A percentile compares a stretch with the other conserved stretches of the same genome.
phyloP scores from a whole-genome alignment of 306 rosid species.

The Sindora glabra region DNA sequence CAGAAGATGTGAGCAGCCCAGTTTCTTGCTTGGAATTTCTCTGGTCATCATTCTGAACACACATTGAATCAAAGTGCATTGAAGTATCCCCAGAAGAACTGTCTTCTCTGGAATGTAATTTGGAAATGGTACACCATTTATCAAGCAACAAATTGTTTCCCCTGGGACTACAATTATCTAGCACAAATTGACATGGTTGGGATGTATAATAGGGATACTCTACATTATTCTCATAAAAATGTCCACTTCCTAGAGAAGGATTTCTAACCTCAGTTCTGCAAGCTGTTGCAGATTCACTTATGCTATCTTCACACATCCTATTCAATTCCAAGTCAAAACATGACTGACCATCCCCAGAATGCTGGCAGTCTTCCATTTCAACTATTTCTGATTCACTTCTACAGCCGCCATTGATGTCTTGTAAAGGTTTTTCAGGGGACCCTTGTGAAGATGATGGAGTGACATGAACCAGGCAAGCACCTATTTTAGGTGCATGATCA shows the following conservation, averaged over 20 bases:
- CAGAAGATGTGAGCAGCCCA: neutral
- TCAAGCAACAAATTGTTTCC: slow-evolving; percentile 13
- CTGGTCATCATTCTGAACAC: neutral
- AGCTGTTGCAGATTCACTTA: no score
- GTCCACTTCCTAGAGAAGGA: slow-evolving; percentile 15
- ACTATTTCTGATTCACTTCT: no score
- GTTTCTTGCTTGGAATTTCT: slow-evolving; percentile 19
- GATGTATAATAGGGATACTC: neutral
- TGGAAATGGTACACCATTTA: neutral
- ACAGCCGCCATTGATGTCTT: no score
- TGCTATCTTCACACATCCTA: no score
- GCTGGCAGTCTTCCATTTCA: no score
- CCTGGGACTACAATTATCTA: neutral
- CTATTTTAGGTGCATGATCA: no score
- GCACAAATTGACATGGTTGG: slow-evolving; percentile 5
- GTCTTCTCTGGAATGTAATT: slow-evolving; percentile 11
- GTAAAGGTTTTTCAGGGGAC: no score
- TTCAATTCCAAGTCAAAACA: no score
- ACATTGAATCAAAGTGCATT: neutral
- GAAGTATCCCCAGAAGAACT: slow-evolving; percentile 15
- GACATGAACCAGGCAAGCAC: no score
- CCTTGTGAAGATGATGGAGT: no score
- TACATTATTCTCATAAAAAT: slow-evolving; percentile 8
- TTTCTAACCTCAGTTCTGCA: neutral
- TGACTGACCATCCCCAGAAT: no score